A percentile compares a stretch with the other conserved stretches of the same genome.
Conservation (phyloP, 2,329 filamentous ascomycete species). For the Diaporthe capsici region DNA sequence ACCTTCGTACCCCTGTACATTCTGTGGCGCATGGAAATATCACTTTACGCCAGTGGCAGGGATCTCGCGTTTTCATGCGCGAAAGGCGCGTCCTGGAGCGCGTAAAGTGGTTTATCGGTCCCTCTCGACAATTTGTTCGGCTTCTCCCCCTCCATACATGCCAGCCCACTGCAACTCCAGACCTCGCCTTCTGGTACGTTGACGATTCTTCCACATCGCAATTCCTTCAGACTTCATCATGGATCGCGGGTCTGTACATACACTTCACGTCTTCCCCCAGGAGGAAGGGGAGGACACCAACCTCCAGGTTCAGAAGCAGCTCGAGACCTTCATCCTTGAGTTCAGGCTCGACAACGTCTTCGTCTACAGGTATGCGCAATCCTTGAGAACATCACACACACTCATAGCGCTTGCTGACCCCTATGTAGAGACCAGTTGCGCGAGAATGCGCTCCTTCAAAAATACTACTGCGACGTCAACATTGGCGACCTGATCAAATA, state of each 20-base stretch:
- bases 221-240: slow-evolving; percentile 59
- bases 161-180: slow-evolving; percentile 26
- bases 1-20: background rate
- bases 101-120: slow-evolving; percentile 32
- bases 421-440: slow-evolving; percentile 86
- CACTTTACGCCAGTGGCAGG: slow-evolving; percentile 11
- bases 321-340: slow-evolving; percentile 92
- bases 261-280: slow-evolving; percentile 82
- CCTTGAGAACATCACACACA: too few relatives aligned
- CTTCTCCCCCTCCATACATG: slow-evolving; percentile 18
- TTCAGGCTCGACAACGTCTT: slow-evolving; percentile 96
- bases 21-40: slow-evolving; percentile 23
- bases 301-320: slow-evolving; percentile 80
- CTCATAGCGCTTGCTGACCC: slow-evolving; percentile 37
- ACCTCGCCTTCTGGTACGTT: background rate
- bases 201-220: background rate
- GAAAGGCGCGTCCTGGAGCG: slow-evolving; percentile 29
- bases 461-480: slow-evolving; percentile 96
- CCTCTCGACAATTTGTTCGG: slow-evolving; percentile 32
- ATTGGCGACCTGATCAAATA: slow-evolving; percentile 96
- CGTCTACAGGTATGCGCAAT: slow-evolving; percentile 82
- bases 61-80: slow-evolving; percentile 29
- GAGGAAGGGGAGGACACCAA: slow-evolving; percentile 78
- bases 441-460: slow-evolving; percentile 94
- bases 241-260: slow-evolving; percentile 91